Percentiles rank a stretch among this genome's conserved stretches.
Evolutionary conservation across 345 rosid genomes (phyloP).

Genomic region (Geranium rotundifolium): DNA sequence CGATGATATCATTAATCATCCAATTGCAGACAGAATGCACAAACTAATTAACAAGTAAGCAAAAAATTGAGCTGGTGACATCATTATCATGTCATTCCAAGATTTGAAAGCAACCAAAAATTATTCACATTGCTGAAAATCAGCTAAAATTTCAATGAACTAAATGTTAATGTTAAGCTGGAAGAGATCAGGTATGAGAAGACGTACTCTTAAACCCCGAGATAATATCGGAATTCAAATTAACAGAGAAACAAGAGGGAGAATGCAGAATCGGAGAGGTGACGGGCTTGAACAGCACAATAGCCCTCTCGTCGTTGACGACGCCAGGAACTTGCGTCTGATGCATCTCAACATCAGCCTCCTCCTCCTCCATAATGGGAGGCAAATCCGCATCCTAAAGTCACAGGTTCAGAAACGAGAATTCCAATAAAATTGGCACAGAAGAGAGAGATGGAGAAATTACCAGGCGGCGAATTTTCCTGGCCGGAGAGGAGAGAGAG

Average conservation of each 20-base stretch:
- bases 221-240: slow-evolving; percentile 30
- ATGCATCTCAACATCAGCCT: slow-evolving; percentile 14
- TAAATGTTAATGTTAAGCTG: too few relatives aligned
- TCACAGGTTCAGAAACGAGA: background rate
- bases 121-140: too few relatives aligned
- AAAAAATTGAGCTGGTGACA: too few relatives aligned
- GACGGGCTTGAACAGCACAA: slow-evolving; percentile 47
- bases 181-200: too few relatives aligned
- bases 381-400: slow-evolving; percentile 41
- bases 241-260: slow-evolving; percentile 17
- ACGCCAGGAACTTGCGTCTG: background rate
- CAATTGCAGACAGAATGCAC: too few relatives aligned
- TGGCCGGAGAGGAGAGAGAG: slow-evolving; percentile 66
- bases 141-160: too few relatives aligned
- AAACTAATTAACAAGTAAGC: too few relatives aligned
- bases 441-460: background rate
- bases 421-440: background rate
- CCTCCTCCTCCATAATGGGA: slow-evolving; percentile 56
- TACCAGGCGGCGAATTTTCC: slow-evolving; percentile 76
- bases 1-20: too few relatives aligned
- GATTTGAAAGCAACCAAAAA: too few relatives aligned
- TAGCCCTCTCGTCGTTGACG: slow-evolving; percentile 50
- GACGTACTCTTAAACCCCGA: slow-evolving; percentile 47
- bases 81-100: too few relatives aligned
- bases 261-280: slow-evolving; percentile 6